These are phyloP conservation scores for Medicago arabica DNA, from an alignment of 306 rosid genomes.

Conservation along the genomic window DNA sequence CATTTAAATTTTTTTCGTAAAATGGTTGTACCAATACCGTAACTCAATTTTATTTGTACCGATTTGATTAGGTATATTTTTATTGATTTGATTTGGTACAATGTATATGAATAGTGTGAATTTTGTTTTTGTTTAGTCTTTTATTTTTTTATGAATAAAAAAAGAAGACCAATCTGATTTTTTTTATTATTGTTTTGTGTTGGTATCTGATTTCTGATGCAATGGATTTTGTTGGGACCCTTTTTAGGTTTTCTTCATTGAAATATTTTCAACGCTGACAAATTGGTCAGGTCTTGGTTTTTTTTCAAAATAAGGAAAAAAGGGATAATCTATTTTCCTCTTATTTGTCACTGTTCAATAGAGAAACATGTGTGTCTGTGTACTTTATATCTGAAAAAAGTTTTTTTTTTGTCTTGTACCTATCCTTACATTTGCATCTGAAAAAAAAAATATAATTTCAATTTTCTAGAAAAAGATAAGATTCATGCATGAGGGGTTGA, in stretches of 20 bases:
- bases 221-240: constrained; percentile 6
- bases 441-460: constrained; percentile 33
- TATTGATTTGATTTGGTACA: too few species aligned
- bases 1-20: too few species aligned
- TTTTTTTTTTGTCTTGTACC: constrained; percentile 61
- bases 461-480: constrained; percentile 14
- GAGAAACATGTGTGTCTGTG: constrained; percentile 48
- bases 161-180: not conserved
- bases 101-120: not conserved
- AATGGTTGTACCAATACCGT: too few species aligned
- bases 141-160: too few species aligned
- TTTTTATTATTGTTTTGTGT: not conserved
- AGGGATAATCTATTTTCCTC: constrained; percentile 24
- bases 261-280: constrained; percentile 45
- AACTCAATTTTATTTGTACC: too few species aligned
- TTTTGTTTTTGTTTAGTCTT: not conserved
- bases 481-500: constrained; percentile 73
- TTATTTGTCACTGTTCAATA: not conserved
- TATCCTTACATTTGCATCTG: constrained; percentile 31
- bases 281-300: constrained; percentile 34
- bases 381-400: constrained; percentile 43
- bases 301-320: constrained; percentile 32
- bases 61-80: too few species aligned
- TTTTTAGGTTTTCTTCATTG: constrained; percentile 16
- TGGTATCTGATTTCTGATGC: constrained; percentile 5